phyloP scores from a whole-genome alignment of 352 stramenopile genomes.

The Globisporangium nunn region DNA sequence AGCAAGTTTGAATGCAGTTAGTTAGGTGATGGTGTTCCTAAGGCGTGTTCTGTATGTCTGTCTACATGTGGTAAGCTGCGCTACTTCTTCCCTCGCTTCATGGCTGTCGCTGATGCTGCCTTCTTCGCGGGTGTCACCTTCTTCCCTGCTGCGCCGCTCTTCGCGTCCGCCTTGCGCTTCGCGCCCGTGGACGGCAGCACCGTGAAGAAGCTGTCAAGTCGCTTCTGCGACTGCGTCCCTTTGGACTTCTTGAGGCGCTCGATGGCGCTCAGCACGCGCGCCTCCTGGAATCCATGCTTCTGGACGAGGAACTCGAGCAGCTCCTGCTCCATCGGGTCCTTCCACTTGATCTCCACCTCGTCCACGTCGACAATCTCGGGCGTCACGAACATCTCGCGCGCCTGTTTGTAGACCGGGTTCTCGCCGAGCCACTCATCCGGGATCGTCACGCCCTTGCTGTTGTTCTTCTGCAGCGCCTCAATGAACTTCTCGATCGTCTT shows the following conservation, averaged over 20 bases:
- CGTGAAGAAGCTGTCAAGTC: slow-evolving; percentile 97
- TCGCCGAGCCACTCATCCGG: slow-evolving; percentile 83
- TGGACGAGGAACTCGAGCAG: slow-evolving; percentile 94
- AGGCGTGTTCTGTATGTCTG: background rate
- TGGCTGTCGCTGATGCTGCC: slow-evolving; percentile 8
- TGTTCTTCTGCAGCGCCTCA: slow-evolving; percentile 83
- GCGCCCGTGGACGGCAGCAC: slow-evolving; percentile 50
- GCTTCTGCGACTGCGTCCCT: slow-evolving; percentile 91
- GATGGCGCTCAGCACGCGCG: slow-evolving; percentile 91
- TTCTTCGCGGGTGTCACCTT: slow-evolving; percentile 10
- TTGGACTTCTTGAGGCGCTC: slow-evolving; percentile 95
- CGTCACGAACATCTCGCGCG: slow-evolving; percentile 90
- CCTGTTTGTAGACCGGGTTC: slow-evolving; percentile 89
- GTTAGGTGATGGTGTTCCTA: background rate
- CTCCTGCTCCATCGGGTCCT: slow-evolving; percentile 83
- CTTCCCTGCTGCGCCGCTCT: slow-evolving; percentile 22
- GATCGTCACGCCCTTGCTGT: slow-evolving; percentile 76
- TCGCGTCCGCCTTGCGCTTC: slow-evolving; percentile 59
- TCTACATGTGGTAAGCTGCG: background rate
- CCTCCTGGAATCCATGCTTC: slow-evolving; percentile 94
- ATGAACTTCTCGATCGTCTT: slow-evolving; percentile 94
- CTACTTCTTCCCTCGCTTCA: slow-evolving; percentile 70
- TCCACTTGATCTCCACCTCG: slow-evolving; percentile 92
- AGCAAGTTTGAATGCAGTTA: background rate
- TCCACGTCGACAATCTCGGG: slow-evolving; percentile 61